Percentiles rank a stretch among this genome's conserved stretches.
These are phyloP conservation scores for Penicillium alfredii DNA, from an alignment of 495 filamentous ascomycete species.

Conservation along the genomic window DNA sequence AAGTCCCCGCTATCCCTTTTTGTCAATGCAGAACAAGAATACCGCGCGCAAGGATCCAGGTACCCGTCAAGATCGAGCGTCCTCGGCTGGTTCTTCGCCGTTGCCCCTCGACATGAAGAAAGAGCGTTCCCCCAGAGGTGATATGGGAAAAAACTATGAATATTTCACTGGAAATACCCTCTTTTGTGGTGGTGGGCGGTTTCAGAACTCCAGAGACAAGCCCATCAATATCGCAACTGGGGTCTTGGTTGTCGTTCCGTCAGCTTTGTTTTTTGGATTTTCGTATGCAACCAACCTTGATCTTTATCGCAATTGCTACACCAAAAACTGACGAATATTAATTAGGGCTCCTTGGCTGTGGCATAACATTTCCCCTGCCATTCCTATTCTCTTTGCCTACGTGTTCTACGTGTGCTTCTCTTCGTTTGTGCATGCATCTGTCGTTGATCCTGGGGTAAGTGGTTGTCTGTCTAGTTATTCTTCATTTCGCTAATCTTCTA, in stretches of 20 bases:
- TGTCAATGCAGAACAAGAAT: constrained; percentile 49
- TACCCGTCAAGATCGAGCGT: constrained; percentile 65
- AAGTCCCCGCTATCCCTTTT: constrained; percentile 67
- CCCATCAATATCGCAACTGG: constrained; percentile 92
- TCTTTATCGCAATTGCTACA: too few relatives aligned
- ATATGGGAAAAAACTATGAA: constrained; percentile 70
- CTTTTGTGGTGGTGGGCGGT: constrained; percentile 78
- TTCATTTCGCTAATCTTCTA: constrained; percentile 14
- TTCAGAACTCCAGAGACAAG: constrained; percentile 80
- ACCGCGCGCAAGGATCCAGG: constrained; percentile 42
- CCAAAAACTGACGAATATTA: constrained; percentile 10
- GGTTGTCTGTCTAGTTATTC: constrained; percentile 5
- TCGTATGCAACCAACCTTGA: constrained; percentile 64
- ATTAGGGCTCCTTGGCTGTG: constrained; percentile 77
- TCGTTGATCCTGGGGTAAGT: constrained; percentile 86
- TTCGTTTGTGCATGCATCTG: constrained; percentile 87
- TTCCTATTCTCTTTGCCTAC: constrained; percentile 88
- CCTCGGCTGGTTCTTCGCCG: constrained; percentile 71
- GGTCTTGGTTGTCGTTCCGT: constrained; percentile 67
- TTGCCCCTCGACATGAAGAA: constrained; percentile 33
- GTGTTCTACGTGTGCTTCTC: constrained; percentile 83
- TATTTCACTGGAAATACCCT: constrained; percentile 90
- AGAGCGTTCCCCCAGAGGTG: constrained; percentile 23
- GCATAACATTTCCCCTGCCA: constrained; percentile 82
- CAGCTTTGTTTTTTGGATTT: constrained; percentile 74